Evolutionary conservation across 768 basidiomycete genomes (phyloP), one percentile per base, ranked within the genome.

Genomic region (Phallus indusiatus): DNA sequence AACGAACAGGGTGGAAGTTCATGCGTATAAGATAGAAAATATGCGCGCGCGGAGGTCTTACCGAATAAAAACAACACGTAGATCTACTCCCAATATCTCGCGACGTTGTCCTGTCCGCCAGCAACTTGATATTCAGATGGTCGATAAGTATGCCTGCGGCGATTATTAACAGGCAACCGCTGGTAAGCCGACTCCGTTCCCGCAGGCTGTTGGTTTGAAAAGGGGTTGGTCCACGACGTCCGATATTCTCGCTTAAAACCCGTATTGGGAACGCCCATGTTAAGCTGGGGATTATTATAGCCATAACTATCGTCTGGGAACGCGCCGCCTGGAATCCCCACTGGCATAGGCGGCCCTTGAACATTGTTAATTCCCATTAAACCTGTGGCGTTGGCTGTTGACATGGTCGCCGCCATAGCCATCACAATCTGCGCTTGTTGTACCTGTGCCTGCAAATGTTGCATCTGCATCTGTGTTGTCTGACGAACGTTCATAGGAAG

Each of bases 131-230:
- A 70, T 71, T 93, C 90, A 4, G 86, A 85, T 1, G 90, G 90
- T 9, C 90, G 79, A 71, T 93, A 91, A 63, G 88, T 66, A 64
- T 83, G 83, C 67, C 87, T 75, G 55, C 90, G 79, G 60, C 90
- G 78, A 65, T 88, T 90, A 66, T 91, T 92, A 56, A 93, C 72
- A 33, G 90, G 90, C 53, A 90, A 67, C 36, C 90, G 78, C 69
- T 93, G 90, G 68, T 93, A 92, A n/a, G 90, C 86, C 6, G 89
- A 91, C 62, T 92, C 90, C 66, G 84, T 82, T 6, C 78, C 77
- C 54, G 79, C 78, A 33, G 80, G 78, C 68, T 88, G 85, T 66
- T 88, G 85, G 62, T 80, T 82, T 50, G 76, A 64, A 68, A 78
- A 87, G 60, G 78, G 76, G 64, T 76, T 77, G 62, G 74, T 72